Base-by-base conservation (phyloP, 331 rosid genomes). In the Malus hybrid region DNA sequence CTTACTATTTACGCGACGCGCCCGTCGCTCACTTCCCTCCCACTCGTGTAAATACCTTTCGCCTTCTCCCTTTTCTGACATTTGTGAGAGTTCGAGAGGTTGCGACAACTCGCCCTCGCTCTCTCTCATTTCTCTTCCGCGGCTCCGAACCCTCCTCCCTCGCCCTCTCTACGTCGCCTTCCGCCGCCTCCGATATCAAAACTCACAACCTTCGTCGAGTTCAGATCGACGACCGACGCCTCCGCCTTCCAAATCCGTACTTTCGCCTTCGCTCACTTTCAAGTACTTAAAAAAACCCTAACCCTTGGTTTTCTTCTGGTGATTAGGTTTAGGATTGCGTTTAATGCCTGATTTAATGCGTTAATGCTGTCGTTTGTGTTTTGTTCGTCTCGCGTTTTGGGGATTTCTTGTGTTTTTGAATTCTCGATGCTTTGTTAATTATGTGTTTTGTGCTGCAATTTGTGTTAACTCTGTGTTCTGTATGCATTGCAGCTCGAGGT, bases 401-500 rank as follows among this genome's bases (percentile, higher is more conserved):
- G 31, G 19, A 67, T 67, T 67, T 39, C 31, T 67, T 22, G 28
- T 14, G 24, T 19, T 19, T 10, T 34, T 65, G 7, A 32, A 18
- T 65, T 11, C 19, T 19, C 70, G 54, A 19, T 36, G 70, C 18
- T 39, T 20, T 66, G 70, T 66, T 66, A 12, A 24, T 18, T 60
- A 18, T 3, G 4, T 9, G 18, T 6, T 63, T 44, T 27, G 10
- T 63, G 62, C n/a, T 29, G 6, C 5, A 29, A 46, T 44, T 65
- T 18, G 7, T 18, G 22, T 65, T 32, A 18, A 65, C 46, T 65
- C n/a, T 61, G 70, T 19, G 52, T 52, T 34, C 36, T 42, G 16
- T 73, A 59, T 67, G 20, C 24, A 3, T 82, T 80, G 64, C 88
- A 87, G 89, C 59, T 83, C 60, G 79, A 73, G 79, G 46, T 75